A percentile compares a stretch with the other conserved stretches of the same genome.
phyloP scores from a whole-genome alignment of 2,329 filamentous ascomycete species.

The Fusarium sp. region DNA sequence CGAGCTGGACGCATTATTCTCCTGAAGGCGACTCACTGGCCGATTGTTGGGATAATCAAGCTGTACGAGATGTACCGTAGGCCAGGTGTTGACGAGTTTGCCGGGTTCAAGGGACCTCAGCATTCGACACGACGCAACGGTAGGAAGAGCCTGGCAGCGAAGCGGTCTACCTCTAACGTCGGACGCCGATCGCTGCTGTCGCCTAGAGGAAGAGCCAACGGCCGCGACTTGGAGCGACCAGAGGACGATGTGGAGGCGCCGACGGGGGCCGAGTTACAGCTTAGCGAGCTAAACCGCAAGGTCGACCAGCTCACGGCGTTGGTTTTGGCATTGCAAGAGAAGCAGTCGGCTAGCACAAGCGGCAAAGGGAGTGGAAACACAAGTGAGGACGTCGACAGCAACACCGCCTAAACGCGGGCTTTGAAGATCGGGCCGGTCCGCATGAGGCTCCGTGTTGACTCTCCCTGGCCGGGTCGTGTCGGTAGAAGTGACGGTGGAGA shows the following conservation, averaged over 20 bases:
- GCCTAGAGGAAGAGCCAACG: constrained; percentile 27
- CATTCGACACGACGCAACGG: constrained; percentile 39
- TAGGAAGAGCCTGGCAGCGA: constrained; percentile 22
- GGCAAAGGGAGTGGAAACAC: constrained; percentile 5
- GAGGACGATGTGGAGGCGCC: constrained; percentile 55
- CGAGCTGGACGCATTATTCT: constrained; percentile 70
- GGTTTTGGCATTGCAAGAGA: constrained; percentile 61
- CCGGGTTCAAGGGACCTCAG: constrained; percentile 60
- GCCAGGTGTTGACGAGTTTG: constrained; percentile 55
- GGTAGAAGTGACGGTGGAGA: constrained; percentile 29
- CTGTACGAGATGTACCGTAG: constrained; percentile 68
- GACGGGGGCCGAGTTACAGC: constrained; percentile 59
- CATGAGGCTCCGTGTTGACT: background rate
- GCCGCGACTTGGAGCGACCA: constrained; percentile 19
- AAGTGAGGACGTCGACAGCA: constrained; percentile 10
- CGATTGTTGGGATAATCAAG: constrained; percentile 76
- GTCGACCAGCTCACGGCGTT: constrained; percentile 68
- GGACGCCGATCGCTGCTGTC: constrained; percentile 31
- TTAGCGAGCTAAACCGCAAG: constrained; percentile 65
- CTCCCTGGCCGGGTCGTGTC: constrained; percentile 25
- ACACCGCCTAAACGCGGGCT: constrained; percentile 22
- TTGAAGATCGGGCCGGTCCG: constrained; percentile 11
- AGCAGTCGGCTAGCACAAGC: constrained; percentile 35
- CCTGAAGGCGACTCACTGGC: constrained; percentile 72
- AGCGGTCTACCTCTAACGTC: constrained; percentile 30